A percentile compares a stretch with the other conserved stretches of the same genome.
Conservation (phyloP, 2,329 filamentous ascomycete species). For the Sporothrix pseudoabietina region DNA sequence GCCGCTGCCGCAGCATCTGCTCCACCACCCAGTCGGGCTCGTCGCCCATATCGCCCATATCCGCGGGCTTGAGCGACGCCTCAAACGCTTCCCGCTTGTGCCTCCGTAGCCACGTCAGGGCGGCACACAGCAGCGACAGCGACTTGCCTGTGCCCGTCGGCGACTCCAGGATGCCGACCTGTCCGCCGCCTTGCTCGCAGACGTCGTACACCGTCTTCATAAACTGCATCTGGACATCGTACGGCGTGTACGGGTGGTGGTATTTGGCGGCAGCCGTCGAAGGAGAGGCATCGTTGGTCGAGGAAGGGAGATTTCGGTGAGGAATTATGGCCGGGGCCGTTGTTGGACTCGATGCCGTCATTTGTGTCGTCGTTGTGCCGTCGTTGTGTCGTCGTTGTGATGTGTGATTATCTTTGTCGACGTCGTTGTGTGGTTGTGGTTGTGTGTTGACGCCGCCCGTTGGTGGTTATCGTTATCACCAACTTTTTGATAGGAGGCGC, state of each 20-base stretch:
- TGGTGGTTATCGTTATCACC: constrained; percentile 16
- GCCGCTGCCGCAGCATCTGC: constrained; percentile 69
- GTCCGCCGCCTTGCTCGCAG: constrained; percentile 68
- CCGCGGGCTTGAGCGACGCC: constrained; percentile 51
- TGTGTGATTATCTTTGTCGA: too few species aligned
- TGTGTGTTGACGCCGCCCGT: background rate
- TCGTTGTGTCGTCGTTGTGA: background rate
- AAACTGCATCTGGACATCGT: constrained; percentile 83
- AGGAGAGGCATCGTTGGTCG: background rate
- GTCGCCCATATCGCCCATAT: constrained; percentile 47
- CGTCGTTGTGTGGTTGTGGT: background rate
- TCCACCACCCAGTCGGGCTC: constrained; percentile 86
- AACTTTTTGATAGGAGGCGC: background rate
- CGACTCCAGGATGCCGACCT: constrained; percentile 86
- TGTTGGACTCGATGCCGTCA: background rate
- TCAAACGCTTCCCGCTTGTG: constrained; percentile 67
- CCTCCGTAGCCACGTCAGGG: constrained; percentile 86
- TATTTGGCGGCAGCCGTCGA: constrained; percentile 50
- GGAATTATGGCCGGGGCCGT: background rate
- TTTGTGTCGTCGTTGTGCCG: background rate
- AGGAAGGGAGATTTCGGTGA: background rate
- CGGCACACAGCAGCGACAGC: constrained; percentile 83
- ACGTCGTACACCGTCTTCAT: constrained; percentile 83
- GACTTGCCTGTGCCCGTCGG: constrained; percentile 95
- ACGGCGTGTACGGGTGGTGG: constrained; percentile 84